phyloP scores from a whole-genome alignment of 108 stramenopile genomes.

The Pseudonitzschia pungens region DNA sequence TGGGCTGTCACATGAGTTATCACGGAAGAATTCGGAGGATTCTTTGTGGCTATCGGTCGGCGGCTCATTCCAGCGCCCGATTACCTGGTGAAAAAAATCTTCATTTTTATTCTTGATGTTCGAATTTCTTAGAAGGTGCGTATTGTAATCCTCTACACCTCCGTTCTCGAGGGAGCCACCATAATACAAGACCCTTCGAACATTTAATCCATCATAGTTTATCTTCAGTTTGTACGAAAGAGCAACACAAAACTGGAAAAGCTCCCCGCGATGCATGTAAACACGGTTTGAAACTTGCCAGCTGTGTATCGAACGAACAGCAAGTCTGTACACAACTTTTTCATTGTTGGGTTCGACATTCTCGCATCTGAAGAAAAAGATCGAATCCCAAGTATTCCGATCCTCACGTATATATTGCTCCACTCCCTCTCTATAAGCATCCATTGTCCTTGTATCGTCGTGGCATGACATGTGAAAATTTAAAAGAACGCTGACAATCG shows the following conservation, averaged over 20 bases:
- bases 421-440: slow-evolving; percentile 51
- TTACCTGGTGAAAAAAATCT: not conserved
- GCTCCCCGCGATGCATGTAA: slow-evolving; percentile 46
- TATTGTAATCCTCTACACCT: slow-evolving; percentile 8
- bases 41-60: not conserved
- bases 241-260: slow-evolving; percentile 46
- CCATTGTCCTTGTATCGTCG: slow-evolving; percentile 45
- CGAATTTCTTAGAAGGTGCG: not conserved
- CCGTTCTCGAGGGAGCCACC: slow-evolving; percentile 16
- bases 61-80: not conserved
- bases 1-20: no score
- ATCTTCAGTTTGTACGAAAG: slow-evolving; percentile 49
- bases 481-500: slow-evolving; percentile 46
- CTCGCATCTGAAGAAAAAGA: slow-evolving; percentile 56
- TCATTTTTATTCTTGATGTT: slow-evolving; percentile 8
- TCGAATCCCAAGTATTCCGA: slow-evolving; percentile 58
- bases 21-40: not conserved
- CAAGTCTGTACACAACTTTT: slow-evolving; percentile 40
- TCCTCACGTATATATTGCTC: slow-evolving; percentile 59
- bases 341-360: slow-evolving; percentile 51
- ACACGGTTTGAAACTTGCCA: slow-evolving; percentile 69
- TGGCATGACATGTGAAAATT: slow-evolving; percentile 44
- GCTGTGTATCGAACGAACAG: slow-evolving; percentile 53
- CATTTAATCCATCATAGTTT: slow-evolving; percentile 25
- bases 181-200: slow-evolving; percentile 18